Evolutionary conservation across 208 protist species (phyloP), one percentile per base, ranked within the genome.

Genomic region (Wallacemonas sp.): DNA sequence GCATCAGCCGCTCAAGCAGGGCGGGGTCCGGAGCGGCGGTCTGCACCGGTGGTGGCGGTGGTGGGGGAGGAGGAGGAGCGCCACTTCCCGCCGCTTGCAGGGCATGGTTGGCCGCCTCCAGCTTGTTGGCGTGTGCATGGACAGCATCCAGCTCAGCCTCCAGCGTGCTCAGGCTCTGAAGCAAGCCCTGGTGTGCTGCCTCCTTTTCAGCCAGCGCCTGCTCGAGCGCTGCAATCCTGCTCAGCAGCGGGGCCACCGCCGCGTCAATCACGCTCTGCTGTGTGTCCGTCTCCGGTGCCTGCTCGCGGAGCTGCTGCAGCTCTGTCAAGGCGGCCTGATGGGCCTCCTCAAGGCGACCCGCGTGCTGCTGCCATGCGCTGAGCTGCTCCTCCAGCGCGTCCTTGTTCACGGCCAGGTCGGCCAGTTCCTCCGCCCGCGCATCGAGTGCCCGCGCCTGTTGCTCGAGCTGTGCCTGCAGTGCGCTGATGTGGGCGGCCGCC

Each of bases 361-460:
- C 32, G 52, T 59, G 52, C 39, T 36, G 26, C 31, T 59, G 26
- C 52, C 52, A 59, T 3, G 32, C 36, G 1, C 31, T 5, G 10
- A 59, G 33, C 45, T 59, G 55, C 3, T 72, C 49, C 22, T 49
- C 46, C 61, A 79, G 18, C 5, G 49, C 32, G 12, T 65, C 36
- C 3, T 87, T 68, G 61, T 79, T 80, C 52, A 86, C 83, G 3
- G 55, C 67, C 20, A 91, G 76, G 0, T 67, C 46, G 1, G 72
- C 70, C n/a, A 78, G 68, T 28, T 71, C 61, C 25, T 68, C 45
- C 2, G 3, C 8, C 3, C 39, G 32, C 8, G 32, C 14, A 31
- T 65, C 77, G 3, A 76, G 63, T 16, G 32, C 46, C 1, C 67
- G 67, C 68, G 64, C 72, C 33, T 76, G 49, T 0, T 41, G 32